These are phyloP conservation scores for Lipomyces sp. DNA, from an alignment of 805 yeast genomes.

Conservation along the genomic window DNA sequence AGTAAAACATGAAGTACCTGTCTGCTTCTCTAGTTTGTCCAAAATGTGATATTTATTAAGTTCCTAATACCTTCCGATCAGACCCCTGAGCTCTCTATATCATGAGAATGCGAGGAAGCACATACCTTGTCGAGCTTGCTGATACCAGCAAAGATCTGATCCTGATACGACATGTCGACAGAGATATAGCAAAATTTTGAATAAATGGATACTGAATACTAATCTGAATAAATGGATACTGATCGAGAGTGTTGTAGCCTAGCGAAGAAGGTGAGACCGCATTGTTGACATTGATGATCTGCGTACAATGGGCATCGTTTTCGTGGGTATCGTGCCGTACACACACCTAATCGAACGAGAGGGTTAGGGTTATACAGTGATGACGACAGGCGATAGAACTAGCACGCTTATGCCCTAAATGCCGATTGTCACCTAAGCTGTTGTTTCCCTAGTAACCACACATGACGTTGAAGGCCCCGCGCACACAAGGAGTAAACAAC, in stretches of 20 bases:
- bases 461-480: not conserved
- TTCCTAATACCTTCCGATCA: constrained; percentile 38
- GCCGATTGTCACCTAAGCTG: not conserved
- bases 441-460: not conserved
- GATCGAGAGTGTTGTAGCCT: not conserved
- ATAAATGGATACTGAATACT: not conserved
- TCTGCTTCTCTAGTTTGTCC: constrained; percentile 44
- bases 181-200: not conserved
- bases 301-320: not conserved
- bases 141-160: constrained; percentile 41
- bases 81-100: not conserved
- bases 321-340: not conserved
- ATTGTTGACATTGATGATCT: not conserved
- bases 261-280: not conserved
- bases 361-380: too few species aligned
- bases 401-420: not conserved
- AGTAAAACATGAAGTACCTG: constrained; percentile 36
- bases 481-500: not conserved
- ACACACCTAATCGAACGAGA: too few species aligned
- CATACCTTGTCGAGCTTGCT: constrained; percentile 41
- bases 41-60: constrained; percentile 45
- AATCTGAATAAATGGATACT: not conserved
- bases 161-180: constrained; percentile 38
- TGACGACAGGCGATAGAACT: too few species aligned
- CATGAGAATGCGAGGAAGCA: not conserved